Evolutionary conservation across 2,329 filamentous ascomycete genomes (phyloP), one percentile per base, ranked within the genome.

Genomic region (Diplocarpon rosae): DNA sequence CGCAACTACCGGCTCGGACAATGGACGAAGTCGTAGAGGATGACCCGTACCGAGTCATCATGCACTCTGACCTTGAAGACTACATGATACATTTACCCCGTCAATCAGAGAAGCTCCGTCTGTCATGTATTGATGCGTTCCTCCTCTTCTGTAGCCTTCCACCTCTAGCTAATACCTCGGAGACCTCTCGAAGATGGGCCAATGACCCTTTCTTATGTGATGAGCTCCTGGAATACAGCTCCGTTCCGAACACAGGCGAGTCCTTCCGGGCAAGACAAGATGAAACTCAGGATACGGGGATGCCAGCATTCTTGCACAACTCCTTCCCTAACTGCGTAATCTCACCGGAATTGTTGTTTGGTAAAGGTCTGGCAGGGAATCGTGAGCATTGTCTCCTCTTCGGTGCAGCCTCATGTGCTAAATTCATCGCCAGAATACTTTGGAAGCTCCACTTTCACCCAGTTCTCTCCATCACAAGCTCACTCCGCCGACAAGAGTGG

Each of bases 11-110:
- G 5, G 84, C 84, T 13, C 76, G 84, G 39, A 83, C 83, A 0
- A 54, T 83, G 48, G 87, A 95, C 59, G 79, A 87, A 20, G 72
- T 76, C 1, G 75, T 73, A 13, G 82, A 86, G 51, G 82, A 89
- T 47, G 90, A 95, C 56, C 84, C 87, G 0, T 94, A 84, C 53
- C 75, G 88, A 30, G 76, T 92, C 3, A 75, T 95, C 37, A 75
- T 95, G 57, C 88, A 80, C 54, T 75, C 78, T 0, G 92, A 96
- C 59, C 68, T 95, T 15, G 66, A 77, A 49, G 69, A 75, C 0
- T 70, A 83, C 24, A 58, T 94, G 1, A 65, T 78, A 28, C 56
- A 65, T 39, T 62, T 81, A 4, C 74, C 76, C 0, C 28, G 43
- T 5, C 58, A 59, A 20, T 53, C 69, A 46, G 43, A 59, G 44